A percentile compares a stretch with the other conserved stretches of the same genome.
These are phyloP conservation scores for Xylariaceae sp. DNA, from an alignment of 2,329 filamentous ascomycete species.

Conservation along the genomic window DNA sequence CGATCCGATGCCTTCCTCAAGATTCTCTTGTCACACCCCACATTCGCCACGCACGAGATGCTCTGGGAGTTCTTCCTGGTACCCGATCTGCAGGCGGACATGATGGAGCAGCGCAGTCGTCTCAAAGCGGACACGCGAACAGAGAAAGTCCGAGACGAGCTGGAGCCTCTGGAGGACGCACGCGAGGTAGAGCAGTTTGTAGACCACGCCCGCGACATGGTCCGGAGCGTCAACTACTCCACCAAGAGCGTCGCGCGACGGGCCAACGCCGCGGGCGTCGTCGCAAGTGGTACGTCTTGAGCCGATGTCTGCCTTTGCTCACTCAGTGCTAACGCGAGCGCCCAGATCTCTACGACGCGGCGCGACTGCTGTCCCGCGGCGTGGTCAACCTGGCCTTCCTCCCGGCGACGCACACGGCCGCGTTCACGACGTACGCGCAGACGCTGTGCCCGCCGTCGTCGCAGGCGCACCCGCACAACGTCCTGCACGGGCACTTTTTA, in stretches of 20 bases:
- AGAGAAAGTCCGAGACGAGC: constrained; percentile 85
- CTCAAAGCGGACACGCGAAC: constrained; percentile 76
- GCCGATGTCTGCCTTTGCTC: too few species aligned
- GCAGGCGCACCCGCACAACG: constrained; percentile 61
- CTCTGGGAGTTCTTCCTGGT: constrained; percentile 99
- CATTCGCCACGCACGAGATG: constrained; percentile 93
- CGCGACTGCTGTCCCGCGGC: constrained; percentile 44
- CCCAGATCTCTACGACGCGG: constrained; percentile 62
- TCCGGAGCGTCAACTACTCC: constrained; percentile 75
- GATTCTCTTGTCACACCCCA: constrained; percentile 79
- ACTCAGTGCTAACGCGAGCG: too few species aligned
- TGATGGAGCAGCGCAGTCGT: constrained; percentile 81
- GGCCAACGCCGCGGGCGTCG: constrained; percentile 64
- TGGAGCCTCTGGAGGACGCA: constrained; percentile 73
- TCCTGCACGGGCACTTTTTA: constrained; percentile 68
- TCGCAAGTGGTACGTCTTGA: constrained; percentile 44
- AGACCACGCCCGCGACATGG: constrained; percentile 81
- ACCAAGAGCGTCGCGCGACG: constrained; percentile 76
- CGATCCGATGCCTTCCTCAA: constrained; percentile 83
- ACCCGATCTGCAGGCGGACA: constrained; percentile 81
- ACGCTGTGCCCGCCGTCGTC: constrained; percentile 61
- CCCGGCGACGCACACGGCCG: constrained; percentile 57
- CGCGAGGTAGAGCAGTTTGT: constrained; percentile 90
- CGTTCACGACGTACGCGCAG: constrained; percentile 65
- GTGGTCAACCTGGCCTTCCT: constrained; percentile 57